A percentile compares a stretch with the other conserved stretches of the same genome.
These are phyloP conservation scores for Talaromyces sp. DNA, from an alignment of 2,329 filamentous ascomycete species.

Conservation along the genomic window DNA sequence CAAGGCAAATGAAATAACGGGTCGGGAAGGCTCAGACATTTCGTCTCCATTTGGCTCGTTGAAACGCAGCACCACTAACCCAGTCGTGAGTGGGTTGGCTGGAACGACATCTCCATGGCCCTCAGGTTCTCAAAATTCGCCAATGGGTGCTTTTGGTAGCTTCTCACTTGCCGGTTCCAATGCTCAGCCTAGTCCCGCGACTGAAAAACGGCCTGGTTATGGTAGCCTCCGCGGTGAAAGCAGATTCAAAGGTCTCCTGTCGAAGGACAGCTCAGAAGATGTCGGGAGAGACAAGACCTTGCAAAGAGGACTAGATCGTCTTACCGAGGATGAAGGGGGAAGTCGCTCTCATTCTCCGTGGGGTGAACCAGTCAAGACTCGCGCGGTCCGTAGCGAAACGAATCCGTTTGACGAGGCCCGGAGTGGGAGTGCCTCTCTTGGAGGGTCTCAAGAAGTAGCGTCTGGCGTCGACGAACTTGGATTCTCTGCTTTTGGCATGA, in stretches of 20 bases:
- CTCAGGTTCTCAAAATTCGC: slow-evolving; percentile 56
- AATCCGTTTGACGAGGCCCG: slow-evolving; percentile 50
- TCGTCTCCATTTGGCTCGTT: slow-evolving; percentile 50
- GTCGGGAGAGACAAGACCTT: slow-evolving; percentile 54
- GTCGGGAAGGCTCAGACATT: slow-evolving; percentile 37
- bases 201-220: slow-evolving; percentile 67
- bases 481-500: slow-evolving; percentile 59
- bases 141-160: slow-evolving; percentile 83
- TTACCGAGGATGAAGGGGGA: slow-evolving; percentile 48
- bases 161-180: slow-evolving; percentile 64
- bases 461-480: slow-evolving; percentile 51
- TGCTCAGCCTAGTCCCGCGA: slow-evolving; percentile 45
- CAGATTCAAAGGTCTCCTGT: slow-evolving; percentile 78
- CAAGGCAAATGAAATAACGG: slow-evolving; percentile 38
- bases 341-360: slow-evolving; percentile 48
- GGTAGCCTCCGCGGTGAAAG: slow-evolving; percentile 70
- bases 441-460: slow-evolving; percentile 68
- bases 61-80: slow-evolving; percentile 54
- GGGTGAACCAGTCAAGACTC: slow-evolving; percentile 44
- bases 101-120: slow-evolving; percentile 55
- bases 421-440: slow-evolving; percentile 63
- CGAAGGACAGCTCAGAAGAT: slow-evolving; percentile 70
- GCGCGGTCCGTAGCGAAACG: slow-evolving; percentile 45
- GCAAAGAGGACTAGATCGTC: slow-evolving; percentile 49
- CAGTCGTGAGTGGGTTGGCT: slow-evolving; percentile 47